phyloP scores from a whole-genome alignment of 371 early-diverging fungal genomes.

The Mucor indicus region DNA sequence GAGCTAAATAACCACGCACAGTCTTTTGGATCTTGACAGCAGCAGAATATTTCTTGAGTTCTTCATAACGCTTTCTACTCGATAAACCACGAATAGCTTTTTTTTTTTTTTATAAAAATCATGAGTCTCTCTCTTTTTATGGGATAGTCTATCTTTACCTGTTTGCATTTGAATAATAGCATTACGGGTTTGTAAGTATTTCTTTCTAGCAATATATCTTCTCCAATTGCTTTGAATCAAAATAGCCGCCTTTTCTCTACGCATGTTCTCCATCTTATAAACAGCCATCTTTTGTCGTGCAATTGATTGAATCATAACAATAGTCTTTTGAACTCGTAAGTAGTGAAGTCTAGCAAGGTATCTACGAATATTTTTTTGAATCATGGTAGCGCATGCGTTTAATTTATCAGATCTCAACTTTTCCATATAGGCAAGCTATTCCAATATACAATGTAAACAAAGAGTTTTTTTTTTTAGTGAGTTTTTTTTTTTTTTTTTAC shows the following conservation, averaged over 20 bases:
- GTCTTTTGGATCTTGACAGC: slow-evolving; percentile 75
- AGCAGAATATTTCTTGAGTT: slow-evolving; percentile 55
- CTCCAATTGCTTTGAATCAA: slow-evolving; percentile 76
- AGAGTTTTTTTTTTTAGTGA: too few relatives aligned
- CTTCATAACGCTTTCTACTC: slow-evolving; percentile 51
- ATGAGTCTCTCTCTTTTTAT: too few relatives aligned
- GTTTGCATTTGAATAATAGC: slow-evolving; percentile 47
- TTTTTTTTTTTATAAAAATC: background rate
- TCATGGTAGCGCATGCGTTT: slow-evolving; percentile 71
- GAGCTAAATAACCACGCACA: slow-evolving; percentile 62
- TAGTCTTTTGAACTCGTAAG: slow-evolving; percentile 48
- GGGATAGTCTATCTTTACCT: too few relatives aligned
- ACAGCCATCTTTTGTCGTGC: slow-evolving; percentile 65
- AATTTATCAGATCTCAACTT: slow-evolving; percentile 82
- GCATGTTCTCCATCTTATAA: slow-evolving; percentile 45
- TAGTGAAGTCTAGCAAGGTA: slow-evolving; percentile 69
- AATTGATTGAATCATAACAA: slow-evolving; percentile 57
- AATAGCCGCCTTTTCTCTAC: slow-evolving; percentile 72
- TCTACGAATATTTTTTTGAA: slow-evolving; percentile 89
- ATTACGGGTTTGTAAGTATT: slow-evolving; percentile 39
- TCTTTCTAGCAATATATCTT: slow-evolving; percentile 60
- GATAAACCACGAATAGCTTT: slow-evolving; percentile 46
- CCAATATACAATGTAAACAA: background rate
- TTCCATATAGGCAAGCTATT: slow-evolving; percentile 84
- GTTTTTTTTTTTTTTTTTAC: too few relatives aligned